These are phyloP conservation scores for Plenodomus lindquistii DNA, from an alignment of 2,329 filamentous ascomycete genomes.

Conservation along the genomic window DNA sequence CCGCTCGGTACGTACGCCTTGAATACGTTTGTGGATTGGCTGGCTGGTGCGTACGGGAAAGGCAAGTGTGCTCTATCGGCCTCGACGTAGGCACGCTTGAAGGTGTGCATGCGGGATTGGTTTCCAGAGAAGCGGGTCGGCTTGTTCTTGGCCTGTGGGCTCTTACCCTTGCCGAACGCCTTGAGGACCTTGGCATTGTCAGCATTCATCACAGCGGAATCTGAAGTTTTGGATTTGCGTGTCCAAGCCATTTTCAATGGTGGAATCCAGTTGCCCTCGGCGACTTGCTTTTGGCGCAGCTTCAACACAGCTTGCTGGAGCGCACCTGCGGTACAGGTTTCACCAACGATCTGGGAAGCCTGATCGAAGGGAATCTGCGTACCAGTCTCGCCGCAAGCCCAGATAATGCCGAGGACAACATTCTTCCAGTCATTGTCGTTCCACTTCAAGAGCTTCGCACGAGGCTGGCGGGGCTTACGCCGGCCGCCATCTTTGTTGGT, in stretches of 20 bases:
- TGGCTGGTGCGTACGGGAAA: neutral
- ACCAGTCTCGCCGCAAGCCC: constrained; percentile 34
- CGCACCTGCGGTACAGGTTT: constrained; percentile 29
- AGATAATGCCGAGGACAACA: constrained; percentile 33
- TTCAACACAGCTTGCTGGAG: constrained; percentile 42
- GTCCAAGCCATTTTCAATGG: constrained; percentile 29
- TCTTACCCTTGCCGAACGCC: constrained; percentile 4
- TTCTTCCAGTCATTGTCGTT: constrained; percentile 33
- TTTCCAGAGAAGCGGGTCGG: constrained; percentile 7
- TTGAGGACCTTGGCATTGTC: constrained; percentile 5
- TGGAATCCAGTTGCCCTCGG: constrained; percentile 25
- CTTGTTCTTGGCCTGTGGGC: constrained; percentile 7
- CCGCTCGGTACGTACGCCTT: no score
- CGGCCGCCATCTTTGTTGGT: constrained; percentile 32
- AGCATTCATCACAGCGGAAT: constrained; percentile 8
- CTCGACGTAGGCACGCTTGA: constrained; percentile 10
- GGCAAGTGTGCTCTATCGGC: constrained; percentile 1
- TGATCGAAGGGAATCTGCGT: constrained; percentile 36
- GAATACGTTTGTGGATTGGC: neutral
- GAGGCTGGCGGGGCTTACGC: constrained; percentile 37
- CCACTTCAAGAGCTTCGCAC: constrained; percentile 36
- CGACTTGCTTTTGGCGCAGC: constrained; percentile 24
- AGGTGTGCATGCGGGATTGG: constrained; percentile 13
- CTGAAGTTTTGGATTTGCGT: constrained; percentile 14
- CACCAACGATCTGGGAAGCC: constrained; percentile 29